These are phyloP conservation scores for Meyerozyma athensensis DNA, from an alignment of 1,139 yeast genomes.

Conservation along the genomic window DNA sequence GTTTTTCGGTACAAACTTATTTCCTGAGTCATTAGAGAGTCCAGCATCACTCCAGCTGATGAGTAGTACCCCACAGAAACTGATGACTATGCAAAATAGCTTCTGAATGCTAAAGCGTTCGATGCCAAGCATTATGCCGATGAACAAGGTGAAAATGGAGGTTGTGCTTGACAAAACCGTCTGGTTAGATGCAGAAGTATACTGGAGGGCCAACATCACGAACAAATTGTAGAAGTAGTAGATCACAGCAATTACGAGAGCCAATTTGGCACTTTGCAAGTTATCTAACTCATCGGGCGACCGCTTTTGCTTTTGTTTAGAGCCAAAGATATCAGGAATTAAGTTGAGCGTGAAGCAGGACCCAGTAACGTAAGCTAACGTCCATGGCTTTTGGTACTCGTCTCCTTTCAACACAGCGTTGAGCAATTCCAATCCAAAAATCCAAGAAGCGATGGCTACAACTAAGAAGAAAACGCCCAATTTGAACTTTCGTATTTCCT, in stretches of 20 bases:
- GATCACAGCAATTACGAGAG: conserved; percentile 36
- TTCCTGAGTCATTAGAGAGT: conserved; percentile 13
- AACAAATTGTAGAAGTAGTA: conserved; percentile 39
- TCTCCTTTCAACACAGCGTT: conserved; percentile 46
- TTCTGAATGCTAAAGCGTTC: conserved; percentile 43
- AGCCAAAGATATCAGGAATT: conserved; percentile 28
- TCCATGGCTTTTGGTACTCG: conserved; percentile 43
- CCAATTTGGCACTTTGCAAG: conserved; percentile 30
- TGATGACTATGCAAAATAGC: conserved; percentile 37
- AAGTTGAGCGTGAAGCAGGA: conserved; percentile 42
- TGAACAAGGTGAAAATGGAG: conserved; percentile 45
- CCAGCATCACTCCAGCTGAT: conserved; percentile 37
- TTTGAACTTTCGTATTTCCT: conserved; percentile 39
- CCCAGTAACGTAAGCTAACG: conserved; percentile 45
- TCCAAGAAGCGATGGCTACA: conserved; percentile 43
- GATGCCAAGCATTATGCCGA: conserved; percentile 36
- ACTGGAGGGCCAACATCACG: conserved; percentile 39
- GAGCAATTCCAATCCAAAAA: conserved; percentile 45
- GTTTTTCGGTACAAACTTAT: conserved; percentile 30
- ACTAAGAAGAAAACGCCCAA: conserved; percentile 40
- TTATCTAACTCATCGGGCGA: conserved; percentile 19
- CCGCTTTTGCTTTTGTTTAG: not conserved
- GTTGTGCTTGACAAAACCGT: conserved; percentile 50
- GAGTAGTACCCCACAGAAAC: conserved; percentile 44
- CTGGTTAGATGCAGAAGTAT: conserved; percentile 51